Conservation (phyloP, 73 alveolate genomes). For the Paramecium bursaria region DNA sequence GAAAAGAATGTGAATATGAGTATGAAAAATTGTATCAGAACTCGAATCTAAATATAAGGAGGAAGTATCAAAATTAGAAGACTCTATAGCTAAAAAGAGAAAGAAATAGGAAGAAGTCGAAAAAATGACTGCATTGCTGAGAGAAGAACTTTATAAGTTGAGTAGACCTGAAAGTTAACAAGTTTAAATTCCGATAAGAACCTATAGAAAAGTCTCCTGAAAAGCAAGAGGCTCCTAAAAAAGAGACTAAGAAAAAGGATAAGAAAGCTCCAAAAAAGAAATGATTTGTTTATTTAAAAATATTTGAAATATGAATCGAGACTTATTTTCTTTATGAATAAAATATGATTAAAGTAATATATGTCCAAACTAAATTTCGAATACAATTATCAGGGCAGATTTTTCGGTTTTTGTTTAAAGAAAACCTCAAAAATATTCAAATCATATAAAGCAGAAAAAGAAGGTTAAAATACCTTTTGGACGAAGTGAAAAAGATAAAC, state of each 20-base stretch:
- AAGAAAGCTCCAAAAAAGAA: constrained; percentile 16
- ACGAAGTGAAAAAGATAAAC: too few species aligned
- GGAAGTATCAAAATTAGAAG: constrained; percentile 59
- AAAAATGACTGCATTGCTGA: constrained; percentile 57
- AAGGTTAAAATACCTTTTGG: too few species aligned
- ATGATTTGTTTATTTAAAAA: neutral
- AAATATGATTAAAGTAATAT: too few species aligned
- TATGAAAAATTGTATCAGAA: constrained; percentile 51
- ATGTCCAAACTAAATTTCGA: too few species aligned
- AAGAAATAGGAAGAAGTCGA: constrained; percentile 47
- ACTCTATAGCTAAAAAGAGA: constrained; percentile 46
- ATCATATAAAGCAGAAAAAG: too few species aligned
- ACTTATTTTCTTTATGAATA: too few species aligned
- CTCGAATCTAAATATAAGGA: constrained; percentile 62
- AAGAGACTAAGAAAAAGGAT: constrained; percentile 4
- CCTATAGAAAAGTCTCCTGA: neutral
- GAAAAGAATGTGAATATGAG: constrained; percentile 47
- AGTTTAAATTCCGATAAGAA: neutral
- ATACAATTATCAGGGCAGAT: too few species aligned
- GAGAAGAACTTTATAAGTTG: constrained; percentile 47
- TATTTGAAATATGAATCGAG: neutral
- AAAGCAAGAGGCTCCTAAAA: constrained; percentile 31
- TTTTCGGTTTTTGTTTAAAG: too few species aligned
- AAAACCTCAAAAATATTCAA: too few species aligned
- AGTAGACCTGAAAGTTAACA: constrained; percentile 41